phyloP scores from a whole-genome alignment of 2,329 filamentous ascomycete genomes.

The Cladosporium sp. region DNA sequence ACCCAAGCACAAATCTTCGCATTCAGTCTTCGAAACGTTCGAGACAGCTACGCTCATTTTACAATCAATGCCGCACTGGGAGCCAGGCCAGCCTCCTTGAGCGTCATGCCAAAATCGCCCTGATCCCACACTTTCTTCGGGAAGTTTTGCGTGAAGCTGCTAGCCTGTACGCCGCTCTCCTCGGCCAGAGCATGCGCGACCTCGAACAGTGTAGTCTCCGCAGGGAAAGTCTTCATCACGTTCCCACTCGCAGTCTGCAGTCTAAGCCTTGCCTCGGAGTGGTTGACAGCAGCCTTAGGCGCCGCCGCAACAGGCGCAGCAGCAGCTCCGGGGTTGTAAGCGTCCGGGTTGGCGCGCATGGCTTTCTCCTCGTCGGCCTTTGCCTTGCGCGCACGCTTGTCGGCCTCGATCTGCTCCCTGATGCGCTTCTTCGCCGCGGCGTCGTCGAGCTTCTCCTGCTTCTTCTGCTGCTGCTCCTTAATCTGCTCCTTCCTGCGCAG shows the following conservation, averaged over 20 bases:
- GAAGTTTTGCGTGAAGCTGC: conserved; percentile 81
- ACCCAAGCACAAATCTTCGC: not conserved
- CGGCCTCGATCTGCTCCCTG: conserved; percentile 89
- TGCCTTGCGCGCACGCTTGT: conserved; percentile 83
- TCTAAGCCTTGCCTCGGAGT: conserved; percentile 78
- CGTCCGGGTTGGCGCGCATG: conserved; percentile 71
- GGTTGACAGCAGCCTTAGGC: conserved; percentile 62
- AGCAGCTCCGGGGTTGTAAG: conserved; percentile 50
- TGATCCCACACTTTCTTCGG: conserved; percentile 74
- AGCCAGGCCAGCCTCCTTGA: conserved; percentile 88
- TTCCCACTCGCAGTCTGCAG: conserved; percentile 75
- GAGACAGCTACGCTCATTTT: conserved; percentile 37
- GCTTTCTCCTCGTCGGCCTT: conserved; percentile 87
- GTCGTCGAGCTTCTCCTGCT: conserved; percentile 83
- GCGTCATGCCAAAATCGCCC: conserved; percentile 79
- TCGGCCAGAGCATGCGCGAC: conserved; percentile 73
- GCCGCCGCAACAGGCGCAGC: conserved; percentile 41
- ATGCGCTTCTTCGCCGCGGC: conserved; percentile 83
- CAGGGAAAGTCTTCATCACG: conserved; percentile 82
- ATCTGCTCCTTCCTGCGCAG: conserved; percentile 84
- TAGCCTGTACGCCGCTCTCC: conserved; percentile 69
- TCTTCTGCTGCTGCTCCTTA: conserved; percentile 85
- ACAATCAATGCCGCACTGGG: conserved; percentile 89
- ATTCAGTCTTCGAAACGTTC: not conserved
- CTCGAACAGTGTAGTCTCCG: conserved; percentile 90